Percentiles rank a stretch among this genome's conserved stretches.
phyloP scores from a whole-genome alignment of 1,139 yeast species.

The Blastobotrys malaysiensis region DNA sequence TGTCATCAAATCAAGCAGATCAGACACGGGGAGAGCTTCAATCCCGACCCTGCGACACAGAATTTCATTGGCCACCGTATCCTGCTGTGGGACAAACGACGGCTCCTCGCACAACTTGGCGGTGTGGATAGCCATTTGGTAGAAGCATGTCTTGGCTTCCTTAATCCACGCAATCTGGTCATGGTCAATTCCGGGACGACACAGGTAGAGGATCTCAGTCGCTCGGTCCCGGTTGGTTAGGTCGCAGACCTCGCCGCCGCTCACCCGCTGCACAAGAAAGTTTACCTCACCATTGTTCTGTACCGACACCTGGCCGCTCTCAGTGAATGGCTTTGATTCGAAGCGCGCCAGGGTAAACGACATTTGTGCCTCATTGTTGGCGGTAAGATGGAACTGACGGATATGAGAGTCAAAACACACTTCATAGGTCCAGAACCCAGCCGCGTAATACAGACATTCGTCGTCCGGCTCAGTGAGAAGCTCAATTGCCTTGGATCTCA shows the following conservation, averaged over 20 bases:
- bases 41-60: slow-evolving; percentile 38
- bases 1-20: not conserved
- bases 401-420: slow-evolving; percentile 52
- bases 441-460: slow-evolving; percentile 24
- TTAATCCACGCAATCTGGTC: slow-evolving; percentile 41
- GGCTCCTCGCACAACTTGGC: slow-evolving; percentile 54
- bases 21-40: not conserved
- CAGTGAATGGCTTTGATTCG: slow-evolving; percentile 11
- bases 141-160: slow-evolving; percentile 71
- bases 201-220: slow-evolving; percentile 60
- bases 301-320: slow-evolving; percentile 17
- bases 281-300: slow-evolving; percentile 17
- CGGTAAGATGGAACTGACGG: slow-evolving; percentile 50
- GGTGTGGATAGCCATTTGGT: slow-evolving; percentile 53
- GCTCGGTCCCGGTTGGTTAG: slow-evolving; percentile 58
- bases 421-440: slow-evolving; percentile 62
- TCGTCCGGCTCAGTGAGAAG: slow-evolving; percentile 16
- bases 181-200: slow-evolving; percentile 43
- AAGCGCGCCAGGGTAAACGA: slow-evolving; percentile 46
- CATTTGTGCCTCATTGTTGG: not conserved
- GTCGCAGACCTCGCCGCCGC: slow-evolving; percentile 68
- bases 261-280: slow-evolving; percentile 41
- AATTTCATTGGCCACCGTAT: slow-evolving; percentile 39
- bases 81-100: slow-evolving; percentile 43
- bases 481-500: slow-evolving; percentile 25